A percentile compares a stretch with the other conserved stretches of the same genome.
These are phyloP conservation scores for Acacia pycnantha DNA, from an alignment of 331 rosid species.

Conservation along the genomic window DNA sequence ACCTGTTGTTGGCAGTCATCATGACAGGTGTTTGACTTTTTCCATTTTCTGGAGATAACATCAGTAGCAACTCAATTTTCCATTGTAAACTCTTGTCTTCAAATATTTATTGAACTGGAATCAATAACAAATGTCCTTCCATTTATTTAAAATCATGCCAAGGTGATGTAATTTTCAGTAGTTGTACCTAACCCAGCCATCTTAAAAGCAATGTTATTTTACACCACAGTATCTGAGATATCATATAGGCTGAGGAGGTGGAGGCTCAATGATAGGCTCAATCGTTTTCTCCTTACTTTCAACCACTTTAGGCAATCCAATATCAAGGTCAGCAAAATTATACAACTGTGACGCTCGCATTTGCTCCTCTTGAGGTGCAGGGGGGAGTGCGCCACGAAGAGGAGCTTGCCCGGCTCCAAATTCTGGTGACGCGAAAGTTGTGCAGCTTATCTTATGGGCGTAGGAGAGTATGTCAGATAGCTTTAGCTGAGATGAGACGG, in stretches of 20 bases:
- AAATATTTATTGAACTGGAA: not conserved
- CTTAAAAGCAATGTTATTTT: no score
- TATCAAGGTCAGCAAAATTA: constrained; percentile 78
- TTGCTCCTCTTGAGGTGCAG: constrained; percentile 96
- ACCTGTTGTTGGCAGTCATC: not conserved
- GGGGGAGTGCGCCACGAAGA: constrained; percentile 86
- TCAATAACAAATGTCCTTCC: not conserved
- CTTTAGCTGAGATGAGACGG: constrained; percentile 66
- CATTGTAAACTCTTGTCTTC: not conserved
- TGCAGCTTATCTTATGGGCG: constrained; percentile 83
- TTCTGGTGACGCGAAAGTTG: constrained; percentile 95
- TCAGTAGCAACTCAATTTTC: constrained; percentile 10
- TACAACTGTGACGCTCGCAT: constrained; percentile 92
- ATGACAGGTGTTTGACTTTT: not conserved
- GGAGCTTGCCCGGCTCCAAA: constrained; percentile 88
- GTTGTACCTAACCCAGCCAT: no score
- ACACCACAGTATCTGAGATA: no score
- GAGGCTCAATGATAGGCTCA: constrained; percentile 71
- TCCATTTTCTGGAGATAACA: not conserved
- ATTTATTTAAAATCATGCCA: not conserved
- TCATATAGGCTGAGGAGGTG: constrained; percentile 40
- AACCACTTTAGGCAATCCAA: constrained; percentile 73
- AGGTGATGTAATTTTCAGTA: not conserved
- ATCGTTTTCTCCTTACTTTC: constrained; percentile 64
- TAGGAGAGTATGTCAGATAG: constrained; percentile 72